A percentile compares a stretch with the other conserved stretches of the same genome.
phyloP scores from a whole-genome alignment of 768 basidiomycete genomes.

The Hericium erinaceus region DNA sequence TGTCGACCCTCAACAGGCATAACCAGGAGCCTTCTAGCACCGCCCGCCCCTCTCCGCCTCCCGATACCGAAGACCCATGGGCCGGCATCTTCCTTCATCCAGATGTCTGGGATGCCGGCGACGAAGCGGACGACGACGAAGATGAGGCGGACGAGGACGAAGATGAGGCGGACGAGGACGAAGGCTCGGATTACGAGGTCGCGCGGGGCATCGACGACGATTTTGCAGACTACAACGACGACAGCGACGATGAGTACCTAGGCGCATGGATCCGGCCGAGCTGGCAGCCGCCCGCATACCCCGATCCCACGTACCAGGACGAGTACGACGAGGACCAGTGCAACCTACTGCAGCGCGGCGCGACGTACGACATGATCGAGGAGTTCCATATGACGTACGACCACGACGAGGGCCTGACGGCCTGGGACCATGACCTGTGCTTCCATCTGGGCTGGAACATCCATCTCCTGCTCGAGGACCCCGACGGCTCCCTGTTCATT shows the following conservation, averaged over 20 bases:
- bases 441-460: conserved; percentile 69
- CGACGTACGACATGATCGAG: conserved; percentile 47
- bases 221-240: conserved; percentile 24
- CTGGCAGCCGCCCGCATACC: conserved; percentile 52
- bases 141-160: conserved; percentile 22
- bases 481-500: conserved; percentile 32
- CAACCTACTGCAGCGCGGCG: conserved; percentile 49
- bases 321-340: conserved; percentile 24
- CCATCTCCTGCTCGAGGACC: conserved; percentile 32
- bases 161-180: conserved; percentile 23
- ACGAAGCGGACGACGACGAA: conserved; percentile 20
- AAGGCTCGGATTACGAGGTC: not conserved
- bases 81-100: conserved; percentile 44
- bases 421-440: conserved; percentile 29
- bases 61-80: conserved; percentile 54
- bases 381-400: conserved; percentile 45
- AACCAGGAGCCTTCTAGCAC: conserved; percentile 24
- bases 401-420: conserved; percentile 45
- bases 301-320: conserved; percentile 25
- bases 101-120: conserved; percentile 20
- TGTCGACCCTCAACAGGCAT: conserved; percentile 34
- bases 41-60: conserved; percentile 20
- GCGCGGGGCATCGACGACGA: not conserved
- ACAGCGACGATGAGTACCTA: conserved; percentile 29
- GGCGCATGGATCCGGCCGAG: conserved; percentile 35